Evolutionary conservation across 176 grass and related monocot genomes (phyloP).

Genomic region (Oryza punctata): DNA sequence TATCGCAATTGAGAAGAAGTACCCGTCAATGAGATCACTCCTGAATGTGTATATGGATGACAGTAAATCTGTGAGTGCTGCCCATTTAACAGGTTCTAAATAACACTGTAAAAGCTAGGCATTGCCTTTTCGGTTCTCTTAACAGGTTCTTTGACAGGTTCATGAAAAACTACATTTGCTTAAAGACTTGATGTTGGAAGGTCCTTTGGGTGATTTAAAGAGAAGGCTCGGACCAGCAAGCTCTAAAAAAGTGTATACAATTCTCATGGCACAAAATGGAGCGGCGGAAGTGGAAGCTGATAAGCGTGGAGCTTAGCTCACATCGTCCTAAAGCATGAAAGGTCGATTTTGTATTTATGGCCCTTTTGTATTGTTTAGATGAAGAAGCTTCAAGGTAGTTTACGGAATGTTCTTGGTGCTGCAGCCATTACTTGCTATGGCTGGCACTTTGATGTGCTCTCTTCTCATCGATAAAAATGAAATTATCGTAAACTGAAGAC

Average conservation of each 20-base stretch:
- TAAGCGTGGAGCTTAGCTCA: conserved; percentile 37
- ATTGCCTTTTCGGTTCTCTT: not conserved
- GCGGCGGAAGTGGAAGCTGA: conserved; percentile 48
- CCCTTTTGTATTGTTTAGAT: not conserved
- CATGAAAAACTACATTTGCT: conserved; percentile 78
- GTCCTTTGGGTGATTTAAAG: conserved; percentile 45
- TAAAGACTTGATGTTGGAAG: conserved; percentile 63
- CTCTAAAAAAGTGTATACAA: conserved; percentile 69
- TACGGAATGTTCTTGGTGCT: not conserved
- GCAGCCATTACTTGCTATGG: not conserved
- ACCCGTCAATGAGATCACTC: conserved; percentile 77
- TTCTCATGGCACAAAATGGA: conserved; percentile 75
- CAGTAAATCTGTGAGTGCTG: conserved; percentile 64
- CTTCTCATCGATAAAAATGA: not conserved
- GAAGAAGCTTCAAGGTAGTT: conserved; percentile 27
- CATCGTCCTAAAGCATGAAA: not conserved
- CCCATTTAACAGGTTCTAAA: not conserved
- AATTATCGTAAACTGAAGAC: not conserved
- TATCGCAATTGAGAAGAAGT: conserved; percentile 77
- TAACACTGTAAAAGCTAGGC: not conserved
- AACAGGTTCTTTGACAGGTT: conserved; percentile 48
- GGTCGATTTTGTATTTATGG: not conserved
- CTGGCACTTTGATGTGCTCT: not conserved
- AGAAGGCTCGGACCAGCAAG: conserved; percentile 67
- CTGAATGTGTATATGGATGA: conserved; percentile 88